Base-by-base conservation (phyloP, 768 basidiomycete genomes). In the Boletus reticuloceps region DNA sequence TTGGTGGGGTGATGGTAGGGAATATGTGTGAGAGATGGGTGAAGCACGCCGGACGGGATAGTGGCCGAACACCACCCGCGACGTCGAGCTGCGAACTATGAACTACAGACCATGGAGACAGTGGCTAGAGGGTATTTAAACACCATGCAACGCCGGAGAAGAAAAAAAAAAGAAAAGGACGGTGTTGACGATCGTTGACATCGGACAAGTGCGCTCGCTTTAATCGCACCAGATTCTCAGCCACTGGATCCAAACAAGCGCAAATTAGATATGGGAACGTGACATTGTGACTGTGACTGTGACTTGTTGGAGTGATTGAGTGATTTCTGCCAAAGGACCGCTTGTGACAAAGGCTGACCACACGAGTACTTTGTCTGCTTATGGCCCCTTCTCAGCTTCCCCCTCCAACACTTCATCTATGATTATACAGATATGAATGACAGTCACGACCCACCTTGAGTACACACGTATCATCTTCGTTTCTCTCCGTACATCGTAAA, bases 111-210 rank as follows among this genome's bases (percentile, higher is more conserved):
- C 69, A 75, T 68, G 58, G 65, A 61, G 50, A 63, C 62, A 54
- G 56, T 61, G 54, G 59, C 58, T 31, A 59, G 53, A 65, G 69
- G 60, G 74, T 69, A 72, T 76, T 77, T 75, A 75, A 76, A 74
- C 75, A 75, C 74, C 77, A 78, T 77, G 64, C 72, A 68, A 37
- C 12, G 36, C 12, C 12, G 36, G 36, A 59, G 39, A n/a, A 58
- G 64, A 50, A 54, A 56, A 53, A 60, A 72, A 68, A 58, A 55
- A 63, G 54, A 52, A 64, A 57, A 59, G 69, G 69, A 74, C 66
- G 22, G 61, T 81, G 79, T 80, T 80, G 78, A 77, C 77, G 63
- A 71, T 54, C 65, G 79, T 81, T 81, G 79, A 79, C 79, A 78
- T 72, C 47, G 53, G 45, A 29, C 25, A 22, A 45, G 29, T 43